Base-by-base conservation (phyloP, 176 grass and related monocot species). In the Poa pratensis region DNA sequence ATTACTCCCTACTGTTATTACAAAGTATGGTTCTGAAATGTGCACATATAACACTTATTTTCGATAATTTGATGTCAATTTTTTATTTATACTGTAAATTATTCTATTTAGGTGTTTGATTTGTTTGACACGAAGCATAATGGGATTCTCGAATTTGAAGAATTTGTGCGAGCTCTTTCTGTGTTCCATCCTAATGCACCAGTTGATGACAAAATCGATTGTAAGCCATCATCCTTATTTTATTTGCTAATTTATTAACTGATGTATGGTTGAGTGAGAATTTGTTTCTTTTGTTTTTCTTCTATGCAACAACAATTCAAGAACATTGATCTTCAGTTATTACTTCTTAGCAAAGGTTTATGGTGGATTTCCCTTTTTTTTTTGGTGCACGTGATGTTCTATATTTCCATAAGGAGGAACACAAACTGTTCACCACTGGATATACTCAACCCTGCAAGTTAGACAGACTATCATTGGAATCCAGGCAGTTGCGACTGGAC, bases 61-160 rank as follows among this genome's bases (percentile, higher is more conserved):
- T 45, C 13, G 24, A 15, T 78, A 52, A 45, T 20, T 54, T 77
- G 14, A 75, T 77, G 5, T 65, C 68, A 79, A 64, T 55, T 59
- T 65, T 51, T 71, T 55, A 77, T 60, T 35, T 15, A 43, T 60
- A 13, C 34, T 74, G 34, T 88, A 87, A 77, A 79, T 86, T 68
- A 30, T 76, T 81, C 26, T 24, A 57, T 78, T 61, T 87, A 93
- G 90, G 90, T 95, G 53, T 95, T 95, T 85, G 90, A 93, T 87
- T 79, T 95, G 76, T 95, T 95, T 50, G 94, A 95, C 84, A 88
- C 82, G 6, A 95, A 92, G 64, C 88, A 95, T 58, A 95, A 92
- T 89, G 94, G 86, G 22, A 87, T 88, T 87, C 86, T 95, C 12
- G 88, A 87, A 69, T 92, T 95, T 72, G 94, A 95, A 86, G 94